Evolutionary conservation across 495 filamentous ascomycete genomes (phyloP).

Genomic region (Umbilicaria muhlenbergii): DNA sequence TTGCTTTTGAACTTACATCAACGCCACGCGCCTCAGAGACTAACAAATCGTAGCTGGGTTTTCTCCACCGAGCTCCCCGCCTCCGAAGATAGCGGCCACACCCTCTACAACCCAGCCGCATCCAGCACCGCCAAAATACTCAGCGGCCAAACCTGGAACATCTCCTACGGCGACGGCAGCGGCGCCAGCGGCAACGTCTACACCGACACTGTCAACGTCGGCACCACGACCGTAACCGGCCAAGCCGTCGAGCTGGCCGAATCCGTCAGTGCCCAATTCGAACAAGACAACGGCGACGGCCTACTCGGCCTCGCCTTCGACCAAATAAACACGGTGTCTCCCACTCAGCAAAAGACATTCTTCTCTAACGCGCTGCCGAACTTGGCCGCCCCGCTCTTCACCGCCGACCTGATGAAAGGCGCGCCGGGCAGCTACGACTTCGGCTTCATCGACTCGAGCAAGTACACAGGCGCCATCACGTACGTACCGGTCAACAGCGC

Average conservation of each 20-base stretch:
- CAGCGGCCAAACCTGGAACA: slow-evolving; percentile 43
- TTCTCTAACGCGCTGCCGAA: slow-evolving; percentile 51
- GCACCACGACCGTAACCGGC: slow-evolving; percentile 38
- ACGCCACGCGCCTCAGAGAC: not conserved
- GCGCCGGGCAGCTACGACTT: slow-evolving; percentile 57
- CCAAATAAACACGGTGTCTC: slow-evolving; percentile 51
- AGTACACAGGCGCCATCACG: slow-evolving; percentile 47
- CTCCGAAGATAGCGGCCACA: slow-evolving; percentile 38
- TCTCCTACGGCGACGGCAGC: slow-evolving; percentile 59
- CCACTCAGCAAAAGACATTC: slow-evolving; percentile 48
- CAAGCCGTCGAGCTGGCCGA: slow-evolving; percentile 60
- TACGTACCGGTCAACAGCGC: slow-evolving; percentile 41
- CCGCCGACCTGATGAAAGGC: slow-evolving; percentile 48
- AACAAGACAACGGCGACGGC: slow-evolving; percentile 47
- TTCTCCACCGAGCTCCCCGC: slow-evolving; percentile 33
- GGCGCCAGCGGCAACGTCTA: slow-evolving; percentile 51
- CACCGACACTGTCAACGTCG: slow-evolving; percentile 51
- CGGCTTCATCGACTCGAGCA: slow-evolving; percentile 48
- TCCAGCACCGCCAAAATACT: slow-evolving; percentile 32
- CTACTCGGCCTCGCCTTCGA: slow-evolving; percentile 59
- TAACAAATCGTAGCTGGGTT: slow-evolving; percentile 26
- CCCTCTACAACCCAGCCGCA: slow-evolving; percentile 37
- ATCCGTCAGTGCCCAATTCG: slow-evolving; percentile 43
- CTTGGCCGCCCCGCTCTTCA: slow-evolving; percentile 49
- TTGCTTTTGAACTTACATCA: not conserved